Evolutionary conservation across 176 grass and related monocot genomes (phyloP).

Genomic region (Canna indica): DNA sequence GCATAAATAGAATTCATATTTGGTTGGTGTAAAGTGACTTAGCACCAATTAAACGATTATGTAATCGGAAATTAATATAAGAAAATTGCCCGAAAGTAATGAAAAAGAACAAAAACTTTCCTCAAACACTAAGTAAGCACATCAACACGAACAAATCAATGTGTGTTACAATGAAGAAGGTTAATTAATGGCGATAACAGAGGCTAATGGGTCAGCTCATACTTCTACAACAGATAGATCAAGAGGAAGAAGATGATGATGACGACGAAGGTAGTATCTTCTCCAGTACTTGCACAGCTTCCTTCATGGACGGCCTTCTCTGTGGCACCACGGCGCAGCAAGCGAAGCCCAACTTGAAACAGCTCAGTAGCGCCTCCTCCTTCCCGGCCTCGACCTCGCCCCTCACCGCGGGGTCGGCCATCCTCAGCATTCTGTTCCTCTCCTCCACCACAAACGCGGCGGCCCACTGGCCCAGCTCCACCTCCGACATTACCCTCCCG

Average conservation of each 20-base stretch:
- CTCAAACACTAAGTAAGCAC: neutral
- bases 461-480: slow-evolving; percentile 90
- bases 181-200: neutral
- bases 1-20: no score
- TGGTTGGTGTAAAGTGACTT: no score
- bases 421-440: slow-evolving; percentile 49
- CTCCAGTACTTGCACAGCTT: slow-evolving; percentile 50
- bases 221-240: neutral
- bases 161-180: neutral
- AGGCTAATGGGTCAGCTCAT: no score
- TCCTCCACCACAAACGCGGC: slow-evolving; percentile 48
- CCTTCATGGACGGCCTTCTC: slow-evolving; percentile 69
- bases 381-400: slow-evolving; percentile 40
- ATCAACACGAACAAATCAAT: neutral
- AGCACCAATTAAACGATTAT: no score
- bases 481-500: slow-evolving; percentile 79
- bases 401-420: slow-evolving; percentile 70
- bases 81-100: no score
- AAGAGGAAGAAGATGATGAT: slow-evolving; percentile 17
- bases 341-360: slow-evolving; percentile 83
- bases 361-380: slow-evolving; percentile 62
- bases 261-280: slow-evolving; percentile 24
- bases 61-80: no score
- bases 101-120: neutral
- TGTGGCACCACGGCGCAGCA: slow-evolving; percentile 64